phyloP scores from a whole-genome alignment of 23 red algal species.

The Gracilaria caudata region DNA sequence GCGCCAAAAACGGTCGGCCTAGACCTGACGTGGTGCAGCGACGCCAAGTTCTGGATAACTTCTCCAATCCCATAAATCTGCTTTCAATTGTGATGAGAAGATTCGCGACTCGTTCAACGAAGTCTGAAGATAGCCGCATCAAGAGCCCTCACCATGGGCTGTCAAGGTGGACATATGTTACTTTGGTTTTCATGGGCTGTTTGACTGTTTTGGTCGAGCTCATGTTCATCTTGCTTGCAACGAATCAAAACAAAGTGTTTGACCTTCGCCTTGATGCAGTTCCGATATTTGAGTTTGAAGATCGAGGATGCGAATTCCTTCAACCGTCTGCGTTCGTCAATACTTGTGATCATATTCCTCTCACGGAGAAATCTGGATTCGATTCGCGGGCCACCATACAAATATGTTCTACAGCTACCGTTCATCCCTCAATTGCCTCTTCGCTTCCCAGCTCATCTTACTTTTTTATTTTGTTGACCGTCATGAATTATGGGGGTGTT shows the following conservation, averaged over 20 bases:
- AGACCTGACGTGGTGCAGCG: not conserved
- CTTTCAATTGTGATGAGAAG: not conserved
- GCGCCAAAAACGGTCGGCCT: not conserved
- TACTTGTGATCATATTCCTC: not conserved
- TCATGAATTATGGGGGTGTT: not conserved
- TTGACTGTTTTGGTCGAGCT: no score
- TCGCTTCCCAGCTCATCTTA: not conserved
- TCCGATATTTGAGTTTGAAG: no score
- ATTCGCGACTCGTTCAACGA: no score
- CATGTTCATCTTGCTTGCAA: not conserved
- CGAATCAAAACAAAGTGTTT: slow-evolving; percentile 1
- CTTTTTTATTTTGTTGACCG: not conserved
- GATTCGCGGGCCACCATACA: slow-evolving; percentile 5
- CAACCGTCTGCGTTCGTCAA: not conserved
- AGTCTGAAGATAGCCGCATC: no score
- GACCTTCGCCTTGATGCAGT: not conserved
- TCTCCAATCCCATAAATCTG: not conserved
- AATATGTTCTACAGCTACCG: not conserved
- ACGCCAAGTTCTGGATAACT: not conserved
- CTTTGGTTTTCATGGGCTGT: no score
- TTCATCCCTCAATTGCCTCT: not conserved
- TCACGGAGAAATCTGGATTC: not conserved
- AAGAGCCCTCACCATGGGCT: not conserved
- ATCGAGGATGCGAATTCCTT: not conserved
- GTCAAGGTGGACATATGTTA: no score